A percentile compares a stretch with the other conserved stretches of the same genome.
Evolutionary conservation across 2,329 filamentous ascomycete species (phyloP).

Genomic region (Nemania abortiva): DNA sequence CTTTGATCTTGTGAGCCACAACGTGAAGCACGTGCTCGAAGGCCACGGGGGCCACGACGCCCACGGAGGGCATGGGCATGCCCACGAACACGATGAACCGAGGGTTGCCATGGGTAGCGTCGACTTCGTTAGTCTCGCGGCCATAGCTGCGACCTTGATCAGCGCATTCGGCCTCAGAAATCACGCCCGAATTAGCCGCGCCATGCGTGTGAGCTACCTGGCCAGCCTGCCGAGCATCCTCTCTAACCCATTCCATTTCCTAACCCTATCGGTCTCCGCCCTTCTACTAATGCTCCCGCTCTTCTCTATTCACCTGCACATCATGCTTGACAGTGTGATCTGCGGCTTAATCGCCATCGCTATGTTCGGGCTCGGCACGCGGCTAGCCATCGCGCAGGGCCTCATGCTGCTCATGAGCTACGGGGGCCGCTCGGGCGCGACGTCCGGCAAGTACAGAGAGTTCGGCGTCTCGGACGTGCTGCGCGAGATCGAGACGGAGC

Average conservation of each 20-base stretch:
- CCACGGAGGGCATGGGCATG: slow-evolving; percentile 73
- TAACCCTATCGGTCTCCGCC: slow-evolving; percentile 88
- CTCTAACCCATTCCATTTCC: slow-evolving; percentile 93
- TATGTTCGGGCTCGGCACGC: slow-evolving; percentile 89
- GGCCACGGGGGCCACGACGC: slow-evolving; percentile 67
- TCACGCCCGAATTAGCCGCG: slow-evolving; percentile 89
- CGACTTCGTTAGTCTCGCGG: slow-evolving; percentile 83
- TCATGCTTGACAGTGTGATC: slow-evolving; percentile 84
- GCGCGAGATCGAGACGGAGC: slow-evolving; percentile 84
- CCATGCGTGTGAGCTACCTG: slow-evolving; percentile 88
- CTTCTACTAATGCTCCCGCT: slow-evolving; percentile 85
- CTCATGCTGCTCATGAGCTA: slow-evolving; percentile 98
- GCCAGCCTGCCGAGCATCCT: slow-evolving; percentile 86
- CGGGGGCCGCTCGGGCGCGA: slow-evolving; percentile 53
- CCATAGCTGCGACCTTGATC: slow-evolving; percentile 84
- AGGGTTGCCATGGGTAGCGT: slow-evolving; percentile 79
- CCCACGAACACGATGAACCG: slow-evolving; percentile 61
- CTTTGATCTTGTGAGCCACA: slow-evolving; percentile 93
- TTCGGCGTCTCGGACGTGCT: slow-evolving; percentile 78
- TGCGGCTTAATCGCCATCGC: slow-evolving; percentile 84
- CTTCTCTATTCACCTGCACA: slow-evolving; percentile 82
- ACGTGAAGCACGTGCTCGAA: slow-evolving; percentile 92
- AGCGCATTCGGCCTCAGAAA: slow-evolving; percentile 91
- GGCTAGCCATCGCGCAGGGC: slow-evolving; percentile 86
- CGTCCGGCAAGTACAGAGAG: slow-evolving; percentile 52